Evolutionary conservation across 2,329 filamentous ascomycete species (phyloP).

Genomic region (Trichoderma simmonsii): DNA sequence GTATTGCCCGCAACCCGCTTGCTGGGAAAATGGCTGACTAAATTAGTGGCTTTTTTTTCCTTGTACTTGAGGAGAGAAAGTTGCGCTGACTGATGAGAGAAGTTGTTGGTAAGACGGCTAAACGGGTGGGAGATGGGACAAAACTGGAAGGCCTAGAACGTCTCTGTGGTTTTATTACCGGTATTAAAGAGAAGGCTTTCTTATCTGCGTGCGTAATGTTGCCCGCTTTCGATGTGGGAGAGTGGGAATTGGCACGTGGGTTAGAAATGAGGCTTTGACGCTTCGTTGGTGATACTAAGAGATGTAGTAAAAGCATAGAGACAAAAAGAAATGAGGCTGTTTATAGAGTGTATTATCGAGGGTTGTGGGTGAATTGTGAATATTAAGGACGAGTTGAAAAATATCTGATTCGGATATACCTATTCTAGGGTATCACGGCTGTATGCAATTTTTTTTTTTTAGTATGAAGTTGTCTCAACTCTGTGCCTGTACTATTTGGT

Average conservation of each 20-base stretch:
- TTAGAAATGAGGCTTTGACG: not conserved
- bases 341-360: not conserved
- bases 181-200: no score
- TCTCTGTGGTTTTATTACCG: no score
- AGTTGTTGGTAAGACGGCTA: not conserved
- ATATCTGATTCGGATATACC: not conserved
- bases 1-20: not conserved
- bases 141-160: not conserved
- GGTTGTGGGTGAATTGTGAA: not conserved
- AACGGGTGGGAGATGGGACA: not conserved
- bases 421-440: not conserved
- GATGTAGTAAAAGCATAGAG: not conserved
- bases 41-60: not conserved
- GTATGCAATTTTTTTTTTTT: not conserved
- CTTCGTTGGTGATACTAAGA: not conserved
- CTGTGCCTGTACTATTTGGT: not conserved
- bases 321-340: not conserved
- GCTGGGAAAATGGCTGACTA: not conserved
- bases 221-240: fast-evolving
- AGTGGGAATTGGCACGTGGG: not conserved
- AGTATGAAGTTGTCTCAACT: not conserved
- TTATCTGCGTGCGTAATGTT: not conserved
- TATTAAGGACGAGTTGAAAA: not conserved
- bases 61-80: not conserved
- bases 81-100: not conserved